Evolutionary conservation across 192 early-diverging fungal genomes (phyloP), one percentile per base, ranked within the genome.

Genomic region (Backusella circina): DNA sequence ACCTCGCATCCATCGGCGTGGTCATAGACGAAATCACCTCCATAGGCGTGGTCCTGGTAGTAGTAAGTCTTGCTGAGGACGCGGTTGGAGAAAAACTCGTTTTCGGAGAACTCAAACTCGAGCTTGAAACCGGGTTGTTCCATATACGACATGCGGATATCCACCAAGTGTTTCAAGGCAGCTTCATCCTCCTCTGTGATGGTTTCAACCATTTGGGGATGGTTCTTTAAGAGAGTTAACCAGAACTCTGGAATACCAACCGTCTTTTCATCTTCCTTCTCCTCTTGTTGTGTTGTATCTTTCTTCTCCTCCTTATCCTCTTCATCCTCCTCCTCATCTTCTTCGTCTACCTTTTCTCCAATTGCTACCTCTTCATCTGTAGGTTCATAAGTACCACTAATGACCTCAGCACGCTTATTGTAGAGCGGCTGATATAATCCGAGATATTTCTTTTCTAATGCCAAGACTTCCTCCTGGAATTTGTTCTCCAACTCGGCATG

Each of bases 381-480:
- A 18, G 98, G 98, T 86, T 99, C 97, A 41, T 87, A 80, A 23
- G 81, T 72, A 37, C 98, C 98, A 67, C 75, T 82, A 54, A 99
- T 86, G 47, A 97, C 88, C 65, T 86, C 85, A 61, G 86, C 83
- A 78, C 97, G 96, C 89, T 94, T 91, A 76, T 94, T 91, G 81
- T 96, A 99, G 30, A 99, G 83, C 21, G 98, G 97, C 75, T 90
- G 88, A 82, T 98, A 95, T 75, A 91, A 80, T 44, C 82, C 84
- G 57, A 90, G 88, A 85, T 97, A 99, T 84, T 99, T 99, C 89
- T 98, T 98, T 84, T 99, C 98, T 28, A 99, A 85, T 39, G 87
- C 95, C 35, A 95, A 83, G 77, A 99, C 91, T 86, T 99, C 97
- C 81, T 95, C 91, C 70, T 94, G 93, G 88, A 99, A 95, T 84